Evolutionary conservation across 2,329 filamentous ascomycete genomes (phyloP).

Genomic region (Trichoderma atroviride): DNA sequence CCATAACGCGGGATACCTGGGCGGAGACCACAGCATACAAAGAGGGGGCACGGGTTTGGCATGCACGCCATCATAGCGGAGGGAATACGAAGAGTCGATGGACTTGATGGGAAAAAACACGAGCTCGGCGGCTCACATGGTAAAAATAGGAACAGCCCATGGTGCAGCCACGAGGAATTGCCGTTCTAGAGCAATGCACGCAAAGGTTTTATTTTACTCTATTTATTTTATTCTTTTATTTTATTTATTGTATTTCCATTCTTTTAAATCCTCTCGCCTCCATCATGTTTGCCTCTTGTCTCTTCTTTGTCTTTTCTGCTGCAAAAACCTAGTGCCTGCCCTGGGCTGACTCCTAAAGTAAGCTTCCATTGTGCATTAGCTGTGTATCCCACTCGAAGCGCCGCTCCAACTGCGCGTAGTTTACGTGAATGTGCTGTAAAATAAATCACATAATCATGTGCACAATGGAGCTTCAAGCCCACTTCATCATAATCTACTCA

Average conservation of each 20-base stretch:
- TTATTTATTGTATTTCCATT: background rate
- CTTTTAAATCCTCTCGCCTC: background rate
- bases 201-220: background rate
- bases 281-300: no score
- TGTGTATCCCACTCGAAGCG: background rate
- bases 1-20: background rate
- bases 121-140: slow-evolving; percentile 7
- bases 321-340: background rate
- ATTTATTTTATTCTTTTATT: background rate
- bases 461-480: background rate
- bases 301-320: background rate
- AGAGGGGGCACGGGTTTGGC: slow-evolving; percentile 1
- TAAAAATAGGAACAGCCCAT: slow-evolving; percentile 10
- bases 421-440: background rate
- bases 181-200: background rate
- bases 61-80: slow-evolving; percentile 17
- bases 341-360: background rate
- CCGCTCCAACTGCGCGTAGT: background rate
- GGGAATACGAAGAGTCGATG: slow-evolving; percentile 4
- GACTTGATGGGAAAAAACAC: background rate
- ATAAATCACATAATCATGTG: background rate
- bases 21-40: background rate
- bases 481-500: no score
- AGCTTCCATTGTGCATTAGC: background rate
- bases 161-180: background rate